phyloP scores from a whole-genome alignment of 306 rosid genomes.

The Benincasa hispida region DNA sequence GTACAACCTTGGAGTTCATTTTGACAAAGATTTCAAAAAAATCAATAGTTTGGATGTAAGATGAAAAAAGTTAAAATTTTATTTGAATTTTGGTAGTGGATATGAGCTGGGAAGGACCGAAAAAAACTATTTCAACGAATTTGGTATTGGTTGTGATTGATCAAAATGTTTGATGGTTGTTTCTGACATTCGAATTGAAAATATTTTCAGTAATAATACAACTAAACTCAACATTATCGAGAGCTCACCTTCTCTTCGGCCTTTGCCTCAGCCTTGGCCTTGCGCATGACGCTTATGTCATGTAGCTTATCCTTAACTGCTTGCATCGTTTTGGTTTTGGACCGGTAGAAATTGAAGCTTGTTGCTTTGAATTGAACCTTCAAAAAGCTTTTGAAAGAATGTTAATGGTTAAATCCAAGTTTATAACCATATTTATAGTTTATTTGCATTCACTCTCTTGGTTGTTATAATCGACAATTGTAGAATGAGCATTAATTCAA shows the following conservation, averaged over 20 bases:
- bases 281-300: slow-evolving; percentile 37
- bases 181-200: background rate
- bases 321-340: slow-evolving; percentile 33
- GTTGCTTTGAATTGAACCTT: background rate
- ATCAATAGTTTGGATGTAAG: no score
- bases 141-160: no score
- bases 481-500: background rate
- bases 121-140: no score
- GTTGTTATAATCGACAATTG: background rate
- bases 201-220: background rate
- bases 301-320: slow-evolving; percentile 52
- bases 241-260: slow-evolving; percentile 55
- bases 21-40: no score
- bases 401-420: background rate
- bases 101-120: no score
- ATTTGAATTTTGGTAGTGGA: no score
- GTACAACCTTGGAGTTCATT: no score
- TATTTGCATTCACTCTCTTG: background rate
- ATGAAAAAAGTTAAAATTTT: no score
- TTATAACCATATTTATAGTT: background rate
- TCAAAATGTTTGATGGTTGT: no score
- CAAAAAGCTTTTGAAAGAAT: background rate
- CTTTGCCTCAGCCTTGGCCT: slow-evolving; percentile 49
- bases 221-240: background rate
- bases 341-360: background rate